These are phyloP conservation scores for Penicillium atrosanguineum DNA, from an alignment of 495 filamentous ascomycete genomes.

Conservation along the genomic window DNA sequence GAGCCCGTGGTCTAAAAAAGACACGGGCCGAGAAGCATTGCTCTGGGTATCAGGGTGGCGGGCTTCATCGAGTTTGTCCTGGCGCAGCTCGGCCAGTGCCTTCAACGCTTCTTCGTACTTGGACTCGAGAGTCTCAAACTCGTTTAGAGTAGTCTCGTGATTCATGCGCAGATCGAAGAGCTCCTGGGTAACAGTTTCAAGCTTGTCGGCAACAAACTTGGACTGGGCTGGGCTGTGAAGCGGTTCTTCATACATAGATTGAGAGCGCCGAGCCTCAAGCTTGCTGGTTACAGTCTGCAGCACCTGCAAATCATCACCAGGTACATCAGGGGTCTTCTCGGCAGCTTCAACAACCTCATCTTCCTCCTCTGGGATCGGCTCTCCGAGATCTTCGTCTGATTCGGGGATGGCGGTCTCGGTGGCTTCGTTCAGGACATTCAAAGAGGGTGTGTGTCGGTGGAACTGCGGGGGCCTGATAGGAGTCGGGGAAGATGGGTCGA, in stretches of 20 bases:
- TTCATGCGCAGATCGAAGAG: conserved; percentile 86
- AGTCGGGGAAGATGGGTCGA: conserved; percentile 15
- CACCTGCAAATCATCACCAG: conserved; percentile 30
- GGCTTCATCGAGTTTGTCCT: conserved; percentile 82
- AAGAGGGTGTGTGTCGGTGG: conserved; percentile 38
- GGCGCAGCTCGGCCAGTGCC: conserved; percentile 69
- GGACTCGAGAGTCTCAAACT: conserved; percentile 76
- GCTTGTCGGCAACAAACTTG: conserved; percentile 85
- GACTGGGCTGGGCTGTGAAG: conserved; percentile 74
- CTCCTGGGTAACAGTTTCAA: conserved; percentile 89
- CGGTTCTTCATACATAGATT: conserved; percentile 22
- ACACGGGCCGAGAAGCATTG: conserved; percentile 65
- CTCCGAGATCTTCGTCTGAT: conserved; percentile 49
- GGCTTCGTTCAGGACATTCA: conserved; percentile 50
- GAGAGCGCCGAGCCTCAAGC: conserved; percentile 23
- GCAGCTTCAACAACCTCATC: conserved; percentile 31
- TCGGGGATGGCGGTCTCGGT: conserved; percentile 53
- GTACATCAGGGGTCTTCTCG: conserved; percentile 5
- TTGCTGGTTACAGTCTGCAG: conserved; percentile 33
- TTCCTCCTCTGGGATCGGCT: conserved; percentile 50
- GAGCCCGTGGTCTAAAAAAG: conserved; percentile 90
- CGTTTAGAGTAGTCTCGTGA: conserved; percentile 78
- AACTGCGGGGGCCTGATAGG: conserved; percentile 18
- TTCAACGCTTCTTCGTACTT: conserved; percentile 91
- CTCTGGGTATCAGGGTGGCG: conserved; percentile 57